These are phyloP conservation scores for Stropharia rugosoannulata DNA, from an alignment of 768 basidiomycete species.

Conservation along the genomic window DNA sequence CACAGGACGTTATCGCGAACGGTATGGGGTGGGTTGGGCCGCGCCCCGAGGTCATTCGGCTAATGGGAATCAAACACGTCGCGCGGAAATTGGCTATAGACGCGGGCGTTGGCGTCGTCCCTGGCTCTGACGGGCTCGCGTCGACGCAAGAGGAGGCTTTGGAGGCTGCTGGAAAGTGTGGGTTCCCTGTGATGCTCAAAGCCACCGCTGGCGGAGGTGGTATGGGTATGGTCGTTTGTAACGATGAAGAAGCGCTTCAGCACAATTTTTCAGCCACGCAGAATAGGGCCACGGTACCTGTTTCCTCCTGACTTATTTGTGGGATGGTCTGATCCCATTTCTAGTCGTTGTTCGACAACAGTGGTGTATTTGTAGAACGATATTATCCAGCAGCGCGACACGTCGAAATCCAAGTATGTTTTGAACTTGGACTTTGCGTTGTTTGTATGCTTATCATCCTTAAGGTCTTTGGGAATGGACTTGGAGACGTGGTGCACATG, in stretches of 20 bases:
- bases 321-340: background rate
- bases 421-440: background rate
- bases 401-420: conserved; percentile 59
- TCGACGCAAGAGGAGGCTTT: conserved; percentile 38
- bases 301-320: background rate
- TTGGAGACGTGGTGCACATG: conserved; percentile 57
- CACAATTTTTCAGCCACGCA: conserved; percentile 34
- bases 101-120: conserved; percentile 54
- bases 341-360: conserved; percentile 48
- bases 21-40: conserved; percentile 64
- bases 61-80: conserved; percentile 65
- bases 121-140: conserved; percentile 54
- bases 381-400: conserved; percentile 58
- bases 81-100: conserved; percentile 44
- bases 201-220: conserved; percentile 72
- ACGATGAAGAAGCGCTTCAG: conserved; percentile 34
- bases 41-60: conserved; percentile 41
- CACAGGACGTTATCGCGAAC: conserved; percentile 39
- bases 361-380: conserved; percentile 57
- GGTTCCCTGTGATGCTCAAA: conserved; percentile 66
- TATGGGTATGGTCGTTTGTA: conserved; percentile 62
- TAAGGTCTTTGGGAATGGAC: conserved; percentile 69
- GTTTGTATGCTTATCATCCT: background rate
- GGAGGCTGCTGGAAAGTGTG: conserved; percentile 37
- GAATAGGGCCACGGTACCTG: conserved; percentile 43